Evolutionary conservation across 2,329 filamentous ascomycete species (phyloP).

Genomic region (Aureobasidium pullulans): DNA sequence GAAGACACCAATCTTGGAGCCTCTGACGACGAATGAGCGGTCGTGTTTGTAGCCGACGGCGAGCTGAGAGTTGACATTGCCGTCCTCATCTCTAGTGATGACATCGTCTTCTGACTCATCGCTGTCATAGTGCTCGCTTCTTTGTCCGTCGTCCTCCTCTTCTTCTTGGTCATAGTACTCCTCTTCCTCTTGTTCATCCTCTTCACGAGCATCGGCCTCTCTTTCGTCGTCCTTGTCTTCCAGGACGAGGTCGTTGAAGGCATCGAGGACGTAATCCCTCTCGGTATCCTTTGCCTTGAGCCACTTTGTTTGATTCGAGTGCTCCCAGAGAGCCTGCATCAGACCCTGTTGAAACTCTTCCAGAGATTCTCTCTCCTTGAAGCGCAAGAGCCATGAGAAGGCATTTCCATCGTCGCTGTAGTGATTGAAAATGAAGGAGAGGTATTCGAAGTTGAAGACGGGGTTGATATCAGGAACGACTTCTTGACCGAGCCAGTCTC

Average conservation of each 20-base stretch:
- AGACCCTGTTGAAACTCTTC: conserved; percentile 88
- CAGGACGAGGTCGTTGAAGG: conserved; percentile 91
- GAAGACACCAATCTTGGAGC: conserved; percentile 97
- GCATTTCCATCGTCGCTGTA: conserved; percentile 82
- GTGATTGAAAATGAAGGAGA: conserved; percentile 99
- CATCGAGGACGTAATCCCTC: conserved; percentile 87
- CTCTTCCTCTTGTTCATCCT: conserved; percentile 46
- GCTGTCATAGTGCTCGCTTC: conserved; percentile 65
- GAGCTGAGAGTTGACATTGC: conserved; percentile 84
- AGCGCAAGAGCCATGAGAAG: conserved; percentile 91
- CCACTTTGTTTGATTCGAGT: conserved; percentile 92
- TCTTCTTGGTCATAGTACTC: conserved; percentile 58
- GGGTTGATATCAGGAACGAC: conserved; percentile 90
- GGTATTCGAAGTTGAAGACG: conserved; percentile 96
- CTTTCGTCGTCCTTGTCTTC: conserved; percentile 56
- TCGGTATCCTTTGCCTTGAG: conserved; percentile 85
- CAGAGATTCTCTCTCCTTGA: conserved; percentile 72
- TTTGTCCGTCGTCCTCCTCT: conserved; percentile 56
- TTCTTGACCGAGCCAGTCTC: conserved; percentile 79
- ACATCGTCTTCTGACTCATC: conserved; percentile 77
- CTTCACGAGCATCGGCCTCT: conserved; percentile 48
- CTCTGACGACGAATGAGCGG: conserved; percentile 91
- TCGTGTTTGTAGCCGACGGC: conserved; percentile 97
- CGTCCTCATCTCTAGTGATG: conserved; percentile 60
- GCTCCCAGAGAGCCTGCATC: conserved; percentile 95